Evolutionary conservation across 164 flowering plant species (phyloP), one percentile per base, ranked within the genome.

Genomic region (Vitis rotundifolia): DNA sequence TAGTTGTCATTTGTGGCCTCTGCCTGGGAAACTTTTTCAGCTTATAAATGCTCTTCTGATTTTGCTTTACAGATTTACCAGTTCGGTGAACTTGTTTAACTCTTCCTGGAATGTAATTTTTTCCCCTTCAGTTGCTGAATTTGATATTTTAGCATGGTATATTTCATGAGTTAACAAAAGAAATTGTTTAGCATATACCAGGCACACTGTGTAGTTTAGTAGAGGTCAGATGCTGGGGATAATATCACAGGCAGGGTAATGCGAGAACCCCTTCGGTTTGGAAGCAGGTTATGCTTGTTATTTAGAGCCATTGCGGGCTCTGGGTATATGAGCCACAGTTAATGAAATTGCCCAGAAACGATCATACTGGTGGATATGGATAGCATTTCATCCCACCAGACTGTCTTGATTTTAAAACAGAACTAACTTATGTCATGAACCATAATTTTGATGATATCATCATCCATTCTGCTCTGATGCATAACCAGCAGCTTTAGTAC

Each of bases 1-100:
- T 86, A 9, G 71, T 86, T 29, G 74, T 91, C 59, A 66, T 91
- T 26, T 86, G 86, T 72, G 90, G 93, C 61, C 81, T 90, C n/a
- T 82, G 84, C 57, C 64, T 86, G 6, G 44, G 67, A 8, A 68
- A 70, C 37, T 48, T 9, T 26, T 59, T 81, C 49, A 66, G 75
- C 61, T 71, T 5, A 9, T 14, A 53, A 44, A n/a, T 55, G 51
- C 13, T 9, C 44, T 22, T 22, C 44, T 37, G 44, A 37, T 18
- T 50, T 18, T 47, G 52, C 47, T 62, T 26, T 65, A 22, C 26
- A 22, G 26, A 22, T 3, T 5, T 14, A 26, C 14, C 0, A 14
- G 19, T 65, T 1, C 26, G 26, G 68, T 37, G 26, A 15, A 22
- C 29, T 49, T 12, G 7, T 10, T 16, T 28, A 51, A 65, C 44